Evolutionary conservation across 768 basidiomycete species (phyloP), one percentile per base, ranked within the genome.

Genomic region (Trametes cubensis): DNA sequence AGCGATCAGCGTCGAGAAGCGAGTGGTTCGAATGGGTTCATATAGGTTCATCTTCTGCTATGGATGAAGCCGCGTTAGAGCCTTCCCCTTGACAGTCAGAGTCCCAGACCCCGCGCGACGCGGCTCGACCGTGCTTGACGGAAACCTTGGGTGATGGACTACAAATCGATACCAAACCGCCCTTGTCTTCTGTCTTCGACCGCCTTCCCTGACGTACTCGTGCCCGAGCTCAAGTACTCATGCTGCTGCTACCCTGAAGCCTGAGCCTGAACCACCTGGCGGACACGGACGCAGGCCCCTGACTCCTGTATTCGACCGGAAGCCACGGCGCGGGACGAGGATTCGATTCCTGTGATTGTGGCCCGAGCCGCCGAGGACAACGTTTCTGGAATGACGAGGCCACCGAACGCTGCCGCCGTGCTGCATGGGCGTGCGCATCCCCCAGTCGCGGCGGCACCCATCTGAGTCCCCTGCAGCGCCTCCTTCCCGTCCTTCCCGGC

Each of bases 1-100:
- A 28, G 49, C 73, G 84, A 45, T 23, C 44, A 45, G 21, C 46
- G 14, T 18, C 46, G 46, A 47, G 46, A 34, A 34, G 34, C 34
- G 34, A 34, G 34, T 34, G 34, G 34, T 34, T 34, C 34, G 34
- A 34, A 34, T 6, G 34, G 34, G 6, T 34, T 34, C 34, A 34
- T 34, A 34, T 34, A 34, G 34, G 34, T 34, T 34, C 34, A 34
- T 34, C 2, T 34, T 34, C 34, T 34, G 34, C 34, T 2, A 6
- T 11, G 34, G 10, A 34, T 34, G 34, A 34, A 34, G 34, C 34
- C 34, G 34, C 10, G 6, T 34, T 34, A 34, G 6, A 34, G 34
- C 34, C 34, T 26, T 20, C 11, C 20, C 38, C 51, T 52, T 39
- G 34, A 6, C 34, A 34, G 34, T 11, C 34, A 34, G 47, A 28